These are phyloP conservation scores for Raddia guianensis DNA, from an alignment of 176 grass and related monocot species.

Conservation along the genomic window DNA sequence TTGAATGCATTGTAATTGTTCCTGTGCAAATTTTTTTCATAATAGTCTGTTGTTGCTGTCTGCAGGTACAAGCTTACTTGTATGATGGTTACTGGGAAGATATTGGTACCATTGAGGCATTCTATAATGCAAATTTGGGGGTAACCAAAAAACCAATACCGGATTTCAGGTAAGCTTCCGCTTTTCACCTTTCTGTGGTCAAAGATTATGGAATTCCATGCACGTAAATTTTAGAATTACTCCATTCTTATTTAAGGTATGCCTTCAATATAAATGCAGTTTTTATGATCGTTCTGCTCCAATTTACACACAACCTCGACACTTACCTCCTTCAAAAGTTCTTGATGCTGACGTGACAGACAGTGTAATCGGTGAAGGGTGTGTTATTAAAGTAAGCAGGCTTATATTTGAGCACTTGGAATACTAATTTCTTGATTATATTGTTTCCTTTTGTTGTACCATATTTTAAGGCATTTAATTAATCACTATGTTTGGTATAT, in stretches of 20 bases:
- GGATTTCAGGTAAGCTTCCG: conserved; percentile 79
- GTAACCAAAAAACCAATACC: conserved; percentile 96
- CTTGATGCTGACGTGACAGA: conserved; percentile 91
- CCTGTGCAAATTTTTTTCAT: conserved; percentile 15
- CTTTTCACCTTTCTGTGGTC: neutral
- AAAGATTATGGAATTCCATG: neutral
- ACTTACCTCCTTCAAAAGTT: conserved; percentile 97
- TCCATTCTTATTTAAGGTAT: conserved; percentile 31
- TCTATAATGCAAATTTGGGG: conserved; percentile 92
- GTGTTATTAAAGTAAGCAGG: conserved; percentile 89
- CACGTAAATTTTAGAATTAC: conserved; percentile 25
- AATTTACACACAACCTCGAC: conserved; percentile 94
- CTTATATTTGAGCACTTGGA: conserved; percentile 14
- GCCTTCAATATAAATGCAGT: conserved; percentile 33
- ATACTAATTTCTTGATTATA: conserved; percentile 11
- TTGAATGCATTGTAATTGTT: neutral
- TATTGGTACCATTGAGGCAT: conserved; percentile 90
- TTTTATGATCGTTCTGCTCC: conserved; percentile 75
- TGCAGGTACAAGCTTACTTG: conserved; percentile 67
- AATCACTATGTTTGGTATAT: conserved; percentile 20
- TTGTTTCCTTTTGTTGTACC: neutral
- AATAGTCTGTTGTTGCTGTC: neutral
- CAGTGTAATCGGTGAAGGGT: conserved; percentile 92
- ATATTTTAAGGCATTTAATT: neutral
- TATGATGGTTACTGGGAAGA: conserved; percentile 99